Base-by-base conservation (phyloP, 257 asterid genomes). In the Capsicum baccatum region DNA sequence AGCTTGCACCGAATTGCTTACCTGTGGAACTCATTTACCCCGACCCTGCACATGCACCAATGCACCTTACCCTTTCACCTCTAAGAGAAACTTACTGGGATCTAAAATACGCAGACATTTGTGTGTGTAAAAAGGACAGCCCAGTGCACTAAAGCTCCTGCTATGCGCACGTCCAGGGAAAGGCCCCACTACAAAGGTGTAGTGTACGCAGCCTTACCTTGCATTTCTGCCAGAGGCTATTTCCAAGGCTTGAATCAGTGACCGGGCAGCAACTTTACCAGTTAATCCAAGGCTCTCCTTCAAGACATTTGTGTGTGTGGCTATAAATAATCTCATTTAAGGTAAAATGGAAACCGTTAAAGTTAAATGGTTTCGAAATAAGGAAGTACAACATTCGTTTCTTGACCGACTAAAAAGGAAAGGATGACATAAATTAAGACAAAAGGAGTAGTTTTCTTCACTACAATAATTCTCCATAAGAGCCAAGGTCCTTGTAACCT, bases 341-440 rank as follows among this genome's bases (percentile, higher is more conserved):
- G 74, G 21, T 37, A 6, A 66, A 66, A 0, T 9, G 5, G n/a
- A 10, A 13, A 67, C 37, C 21, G 35, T 37, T 35, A 67, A 37
- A 67, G 12, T 68, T 68, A 68, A 37, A 37, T 37, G 37, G 52
- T 68, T 68, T 67, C 74, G 14, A 67, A 67, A 35, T 67, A 67
- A 14, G 33, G 50, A 67, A 67, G 11, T 67, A 67, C 1, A 8
- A 3, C 19, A 14, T 67, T 66, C 47, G 33, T 67, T 67, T 33
- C 15, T 8, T 3, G 54, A 68, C 7, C 0, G n/a, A 33, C 12
- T 39, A 37, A 68, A 66, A 68, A 39, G 6, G 26, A 37, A 39
- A 68, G 1, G 9, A 6, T 39, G 54, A 15, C 13, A 68, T 15
- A 15, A 67, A 68, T 68, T 68, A 21, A 15, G 13, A 39, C 14